Evolutionary conservation across 2,329 filamentous ascomycete genomes (phyloP), one percentile per base, ranked within the genome.

Genomic region (Sphaerulina musiva): DNA sequence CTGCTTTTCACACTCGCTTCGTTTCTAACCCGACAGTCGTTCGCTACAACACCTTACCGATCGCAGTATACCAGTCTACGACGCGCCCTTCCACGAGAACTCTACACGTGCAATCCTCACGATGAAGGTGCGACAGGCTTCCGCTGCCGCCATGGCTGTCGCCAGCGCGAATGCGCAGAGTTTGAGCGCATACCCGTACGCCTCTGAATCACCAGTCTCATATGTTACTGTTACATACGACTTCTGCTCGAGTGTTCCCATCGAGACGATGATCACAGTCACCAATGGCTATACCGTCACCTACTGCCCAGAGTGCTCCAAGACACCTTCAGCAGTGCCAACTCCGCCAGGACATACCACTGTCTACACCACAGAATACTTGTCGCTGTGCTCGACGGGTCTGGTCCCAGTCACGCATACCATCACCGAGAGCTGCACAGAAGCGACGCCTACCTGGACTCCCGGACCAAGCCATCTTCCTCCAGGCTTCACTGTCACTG

Each of bases 381-480:
- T 57, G 44, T 67, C 67, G 10, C 55, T 70, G 4, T 70, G 69
- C 64, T 63, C 66, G 11, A 70, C 68, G 14, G 68, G 66, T 45
- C 57, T 62, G 14, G 64, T 64, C 3, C 64, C 66, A 36, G 60
- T 59, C 38, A 69, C 65, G 14, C 69, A 70, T 63, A 72, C 68
- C 17, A 62, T 71, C 51, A 72, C 69, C 34, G 69, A 72, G 48
- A 66, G 60, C 53, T 72, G 69, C 59, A 60, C 61, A 12, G 67
- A 66, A 34, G 49, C 64, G 8, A 66, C 62, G 39, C 68, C 69
- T 14, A 69, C 68, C 9, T 70, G 64, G 63, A 65, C 64, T 11
- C 61, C 64, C 36, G 68, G 65, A 44, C 59, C 67, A 29, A 58
- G 54, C 51, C 64, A 70, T 53, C 59, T 70, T 29, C 69, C 69